phyloP scores from a whole-genome alignment of 352 stramenopile genomes.

The Aphanomyces cochlioides region DNA sequence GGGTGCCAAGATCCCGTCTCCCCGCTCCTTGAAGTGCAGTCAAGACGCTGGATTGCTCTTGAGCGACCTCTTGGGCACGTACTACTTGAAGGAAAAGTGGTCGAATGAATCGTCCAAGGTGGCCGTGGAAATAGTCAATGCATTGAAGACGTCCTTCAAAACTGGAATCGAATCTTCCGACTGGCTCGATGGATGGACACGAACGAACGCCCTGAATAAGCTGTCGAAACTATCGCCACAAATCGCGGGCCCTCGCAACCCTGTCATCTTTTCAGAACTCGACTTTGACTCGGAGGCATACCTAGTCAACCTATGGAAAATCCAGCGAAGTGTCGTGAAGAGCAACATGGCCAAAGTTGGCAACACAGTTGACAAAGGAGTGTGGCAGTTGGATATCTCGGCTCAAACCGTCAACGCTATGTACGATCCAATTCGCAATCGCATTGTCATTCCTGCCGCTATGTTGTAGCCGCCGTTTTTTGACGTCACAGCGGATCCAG shows the following conservation, averaged over 20 bases:
- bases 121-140: slow-evolving; percentile 82
- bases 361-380: slow-evolving; percentile 45
- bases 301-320: no score
- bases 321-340: slow-evolving; percentile 11
- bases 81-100: slow-evolving; percentile 67
- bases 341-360: slow-evolving; percentile 40
- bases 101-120: slow-evolving; percentile 34
- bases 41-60: slow-evolving; percentile 63
- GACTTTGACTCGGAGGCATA: no score
- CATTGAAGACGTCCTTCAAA: slow-evolving; percentile 77
- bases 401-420: slow-evolving; percentile 89
- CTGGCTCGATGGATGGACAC: slow-evolving; percentile 86
- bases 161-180: slow-evolving; percentile 77
- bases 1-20: slow-evolving; percentile 80
- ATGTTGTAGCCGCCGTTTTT: slow-evolving; percentile 91
- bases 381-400: slow-evolving; percentile 74
- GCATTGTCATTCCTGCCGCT: slow-evolving; percentile 91
- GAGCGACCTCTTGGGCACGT: slow-evolving; percentile 72
- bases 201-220: slow-evolving; percentile 81
- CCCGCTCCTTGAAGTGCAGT: slow-evolving; percentile 32
- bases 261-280: no score
- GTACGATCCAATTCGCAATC: slow-evolving; percentile 59
- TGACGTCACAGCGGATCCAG: slow-evolving; percentile 63
- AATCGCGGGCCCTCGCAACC: no score
- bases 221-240: slow-evolving; percentile 37